Base-by-base conservation (phyloP, 2,329 filamentous ascomycete species). In the Graphiopsis chlorocephala region DNA sequence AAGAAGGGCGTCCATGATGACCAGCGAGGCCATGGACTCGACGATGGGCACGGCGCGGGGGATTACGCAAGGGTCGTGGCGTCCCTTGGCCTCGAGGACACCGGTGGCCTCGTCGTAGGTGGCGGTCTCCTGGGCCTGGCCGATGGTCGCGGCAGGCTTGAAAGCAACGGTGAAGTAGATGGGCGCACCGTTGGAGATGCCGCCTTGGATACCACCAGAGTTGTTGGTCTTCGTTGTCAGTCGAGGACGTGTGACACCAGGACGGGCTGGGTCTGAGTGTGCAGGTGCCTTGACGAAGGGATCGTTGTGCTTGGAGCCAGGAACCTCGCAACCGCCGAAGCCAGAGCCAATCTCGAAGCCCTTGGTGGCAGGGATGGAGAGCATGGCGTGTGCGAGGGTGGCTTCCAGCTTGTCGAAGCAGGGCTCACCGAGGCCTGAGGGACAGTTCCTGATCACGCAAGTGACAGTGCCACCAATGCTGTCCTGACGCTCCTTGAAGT, bases 351-450 rank as follows among this genome's bases (percentile, higher is more conserved):
- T 89, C 77, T 98, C 94, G 75, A 98, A 98, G 63, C 90, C 94
- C 81, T 98, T 99, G 42, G 91, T 94, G 3, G 95, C 93, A 5
- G 95, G 95, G 72, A 98, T 97, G 76, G 88, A 92, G 68, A 98
- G 85, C 91, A 99, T 98, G 58, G 91, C 95, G 75, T 98, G 94
- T 28, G 88, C 93, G 55, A 99, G 87, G 76, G 86, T 87, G 8
- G 95, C 95, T 82, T 99, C 93, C 52, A 98, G 84, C 83, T 98
- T 98, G 79, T 96, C 92, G 78, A 99, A 98, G 78, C 88, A 91
- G 0, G 94, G 95, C 83, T 98, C 95, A 66, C 95, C 95, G 2
- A 98, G 85, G 0, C 94, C 94, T 47, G 87, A 85, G 29, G 94
- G 95, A 8, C 88, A 87, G 74, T 96, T 94, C 68, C 91, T 87